A percentile compares a stretch with the other conserved stretches of the same genome.
phyloP scores from a whole-genome alignment of 306 rosid species.

The Quercus berberidifolia region DNA sequence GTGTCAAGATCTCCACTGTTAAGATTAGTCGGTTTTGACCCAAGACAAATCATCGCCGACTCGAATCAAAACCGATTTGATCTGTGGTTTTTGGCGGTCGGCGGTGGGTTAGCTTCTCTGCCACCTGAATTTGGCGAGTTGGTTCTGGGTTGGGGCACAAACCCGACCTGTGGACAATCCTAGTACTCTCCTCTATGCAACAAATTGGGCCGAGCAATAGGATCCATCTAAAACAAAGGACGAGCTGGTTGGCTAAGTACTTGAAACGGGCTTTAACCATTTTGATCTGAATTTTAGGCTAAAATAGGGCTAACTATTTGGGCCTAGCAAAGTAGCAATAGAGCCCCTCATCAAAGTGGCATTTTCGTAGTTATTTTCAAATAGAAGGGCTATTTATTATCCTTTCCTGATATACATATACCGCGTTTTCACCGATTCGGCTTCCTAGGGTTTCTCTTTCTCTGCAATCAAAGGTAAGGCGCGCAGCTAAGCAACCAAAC shows the following conservation, averaged over 20 bases:
- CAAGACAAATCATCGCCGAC: rapidly evolving
- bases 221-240: background rate
- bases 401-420: conserved; percentile 17
- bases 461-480: background rate
- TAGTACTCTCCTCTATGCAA: too few relatives aligned
- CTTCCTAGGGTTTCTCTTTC: conserved; percentile 41
- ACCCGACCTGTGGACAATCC: too few relatives aligned
- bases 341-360: background rate
- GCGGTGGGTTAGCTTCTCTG: too few relatives aligned
- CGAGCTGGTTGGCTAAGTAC: background rate
- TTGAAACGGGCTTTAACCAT: too few relatives aligned
- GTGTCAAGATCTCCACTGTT: too few relatives aligned
- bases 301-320: background rate
- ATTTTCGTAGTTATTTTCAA: conserved; percentile 8
- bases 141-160: too few relatives aligned
- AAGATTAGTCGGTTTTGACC: too few relatives aligned
- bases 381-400: conserved; percentile 3
- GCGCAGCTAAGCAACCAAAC: conserved; percentile 9
- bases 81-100: rapidly evolving
- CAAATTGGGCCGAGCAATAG: too few relatives aligned
- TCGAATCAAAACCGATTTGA: too few relatives aligned
- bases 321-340: background rate
- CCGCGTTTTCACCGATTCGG: background rate
- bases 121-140: too few relatives aligned
- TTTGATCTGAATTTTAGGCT: too few relatives aligned